Evolutionary conservation across 73 alveolate genomes (phyloP).

Genomic region (Paramecium sonneborni): DNA sequence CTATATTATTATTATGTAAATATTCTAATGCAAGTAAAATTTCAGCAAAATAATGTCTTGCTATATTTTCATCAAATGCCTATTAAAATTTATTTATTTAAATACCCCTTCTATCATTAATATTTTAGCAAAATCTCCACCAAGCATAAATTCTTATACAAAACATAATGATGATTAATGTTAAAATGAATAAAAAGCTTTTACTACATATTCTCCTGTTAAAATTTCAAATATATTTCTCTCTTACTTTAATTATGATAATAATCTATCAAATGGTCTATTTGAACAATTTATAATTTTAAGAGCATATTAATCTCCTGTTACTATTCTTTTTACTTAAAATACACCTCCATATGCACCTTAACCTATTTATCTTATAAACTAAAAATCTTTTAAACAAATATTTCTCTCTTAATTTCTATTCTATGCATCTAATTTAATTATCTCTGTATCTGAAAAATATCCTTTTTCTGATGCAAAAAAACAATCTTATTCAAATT

Average conservation of each 20-base stretch:
- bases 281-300: slow-evolving; percentile 68
- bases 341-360: slow-evolving; percentile 77
- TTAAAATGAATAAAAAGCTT: slow-evolving; percentile 52
- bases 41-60: slow-evolving; percentile 81
- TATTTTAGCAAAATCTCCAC: slow-evolving; percentile 73
- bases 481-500: slow-evolving; percentile 47
- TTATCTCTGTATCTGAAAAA: slow-evolving; percentile 48
- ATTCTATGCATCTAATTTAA: slow-evolving; percentile 38
- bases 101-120: slow-evolving; percentile 58
- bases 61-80: slow-evolving; percentile 79
- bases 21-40: slow-evolving; percentile 81
- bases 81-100: slow-evolving; percentile 26
- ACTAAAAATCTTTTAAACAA: slow-evolving; percentile 27
- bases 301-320: slow-evolving; percentile 73
- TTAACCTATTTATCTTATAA: slow-evolving; percentile 65
- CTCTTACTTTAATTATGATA: slow-evolving; percentile 21
- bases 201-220: slow-evolving; percentile 36
- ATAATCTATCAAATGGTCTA: slow-evolving; percentile 22
- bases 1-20: slow-evolving; percentile 77
- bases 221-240: slow-evolving; percentile 44
- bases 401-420: slow-evolving; percentile 30
- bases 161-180: slow-evolving; percentile 41
- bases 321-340: slow-evolving; percentile 62
- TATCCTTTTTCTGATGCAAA: slow-evolving; percentile 61
- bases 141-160: slow-evolving; percentile 37